Base-by-base conservation (phyloP, 345 rosid genomes). In the Brassica nigra region DNA sequence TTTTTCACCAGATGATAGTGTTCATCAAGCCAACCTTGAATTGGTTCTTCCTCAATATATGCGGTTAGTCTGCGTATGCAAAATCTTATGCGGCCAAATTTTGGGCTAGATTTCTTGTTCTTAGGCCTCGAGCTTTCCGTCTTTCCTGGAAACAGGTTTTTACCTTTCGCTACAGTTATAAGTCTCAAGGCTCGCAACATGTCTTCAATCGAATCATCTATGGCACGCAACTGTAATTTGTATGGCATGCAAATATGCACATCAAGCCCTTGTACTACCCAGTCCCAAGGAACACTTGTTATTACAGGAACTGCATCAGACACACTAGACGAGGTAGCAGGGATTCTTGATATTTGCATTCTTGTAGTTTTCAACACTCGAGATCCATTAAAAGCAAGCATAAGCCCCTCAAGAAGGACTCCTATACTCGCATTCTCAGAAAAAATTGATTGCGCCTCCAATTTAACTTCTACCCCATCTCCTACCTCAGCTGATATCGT, bases 21-120 rank as follows among this genome's bases (percentile, higher is more conserved):
- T 79, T 95, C 97, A 84, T 93, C 99, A 87, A 93, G 98, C 99
- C 99, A 95, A 34, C 99, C 99, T 80, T 93, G 97, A 49, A 91
- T 69, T 15, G 99, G 98, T 81, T 95, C 99, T 83, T 95, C 99
- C 86, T 95, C 98, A 39, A 95, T 95, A 83, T 95, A 96, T 82
- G 88, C 90, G 28, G 87, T 89, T 42, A 95, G 76, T 76, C 85
- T 91, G 67, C 96, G 94, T 80, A 95, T 83, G 70, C 85, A 86
- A 68, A 95, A 88, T 83, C 86, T 93, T 64, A 95, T 70, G 74
- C 93, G 64, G 71, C 98, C 96, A 88, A 90, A 81, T 78, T 90
- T 91, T n/a, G 91, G 83, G 82, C 87, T 86, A 39, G 93, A 84
- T 79, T 85, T 93, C 81, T 90, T 93, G 31, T 83, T 93, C 79